Conservation (phyloP, 1,284 basidiomycete species). For the Malassezia obtusa region DNA sequence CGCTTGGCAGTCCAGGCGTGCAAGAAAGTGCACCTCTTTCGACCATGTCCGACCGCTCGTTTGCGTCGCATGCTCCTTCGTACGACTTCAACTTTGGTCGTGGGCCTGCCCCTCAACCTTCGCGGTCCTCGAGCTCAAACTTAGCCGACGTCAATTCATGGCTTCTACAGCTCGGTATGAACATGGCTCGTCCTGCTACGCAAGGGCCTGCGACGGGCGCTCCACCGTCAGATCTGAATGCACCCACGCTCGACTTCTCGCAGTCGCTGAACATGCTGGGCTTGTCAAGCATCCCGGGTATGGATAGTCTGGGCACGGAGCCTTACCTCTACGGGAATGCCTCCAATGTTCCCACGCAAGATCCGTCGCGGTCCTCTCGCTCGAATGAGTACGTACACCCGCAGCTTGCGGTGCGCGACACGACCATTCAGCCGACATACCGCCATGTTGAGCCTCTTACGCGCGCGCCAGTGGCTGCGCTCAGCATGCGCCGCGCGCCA, state of each 20-base stretch:
- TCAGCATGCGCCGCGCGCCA: background rate
- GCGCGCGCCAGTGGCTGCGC: slow-evolving; percentile 26
- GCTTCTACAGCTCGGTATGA: slow-evolving; percentile 45
- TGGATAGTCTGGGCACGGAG: slow-evolving; percentile 22
- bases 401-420: background rate
- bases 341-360: background rate
- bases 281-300: slow-evolving; percentile 36
- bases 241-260: slow-evolving; percentile 7
- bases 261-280: slow-evolving; percentile 27
- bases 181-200: slow-evolving; percentile 14
- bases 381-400: background rate
- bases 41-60: background rate
- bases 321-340: background rate
- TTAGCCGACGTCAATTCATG: slow-evolving; percentile 46
- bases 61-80: background rate
- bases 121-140: background rate
- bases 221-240: background rate
- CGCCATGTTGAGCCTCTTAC: slow-evolving; percentile 40
- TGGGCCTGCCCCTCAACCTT: background rate
- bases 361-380: background rate
- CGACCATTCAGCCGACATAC: slow-evolving; percentile 17
- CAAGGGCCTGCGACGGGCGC: no score
- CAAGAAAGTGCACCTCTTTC: background rate
- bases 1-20: background rate
- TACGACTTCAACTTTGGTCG: background rate